Evolutionary conservation across 2,329 filamentous ascomycete species (phyloP), one percentile per base, ranked within the genome.

Genomic region (Myriosclerotinia scirpicola): DNA sequence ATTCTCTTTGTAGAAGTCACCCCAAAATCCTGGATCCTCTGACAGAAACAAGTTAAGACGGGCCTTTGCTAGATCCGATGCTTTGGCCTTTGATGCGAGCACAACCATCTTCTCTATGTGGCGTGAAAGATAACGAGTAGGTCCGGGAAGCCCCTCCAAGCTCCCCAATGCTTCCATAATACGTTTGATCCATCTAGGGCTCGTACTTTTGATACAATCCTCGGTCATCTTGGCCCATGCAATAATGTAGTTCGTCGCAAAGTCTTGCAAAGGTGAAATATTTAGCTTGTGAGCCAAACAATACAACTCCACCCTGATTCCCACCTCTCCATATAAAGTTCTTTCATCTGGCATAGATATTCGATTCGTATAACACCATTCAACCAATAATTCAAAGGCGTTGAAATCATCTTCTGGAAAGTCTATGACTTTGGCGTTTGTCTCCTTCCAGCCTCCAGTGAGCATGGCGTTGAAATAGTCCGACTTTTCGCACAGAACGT

Each of bases 401-500:
- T 38, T 14, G 4, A 67, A 64, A n/a, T 67, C 54, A 42, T 71
- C 67, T 20, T 68, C 69, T 3, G 62, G 63, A 1, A 69, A 40
- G 8, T 54, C 34, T 34, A 64, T 64, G 9, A 56, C 20, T 22
- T 68, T 67, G 12, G 52, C 44, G 9, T 5, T 50, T 26, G 42
- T 55, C 26, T 71, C 70, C 3, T 17, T 42, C 22, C 70, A 70
- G 7, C 20, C 22, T 9, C 65, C 52, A 5, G 55, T 44, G 20
- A 70, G 68, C 38, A 67, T 59, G 44, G 59, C 55, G 26, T 69
- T 60, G 36, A 71, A 69, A 54, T 58, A 66, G 8, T 56, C 22
- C 3, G 53, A n/a, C 15, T 61, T 44, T 20, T 66, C 53, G 40
- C 68, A 71, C 22, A 71, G 26, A 12, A 70, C 14, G 8, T 59